These are phyloP conservation scores for Homolaphlyctis polyrhiza DNA, from an alignment of 371 early-diverging fungal species.

Conservation along the genomic window DNA sequence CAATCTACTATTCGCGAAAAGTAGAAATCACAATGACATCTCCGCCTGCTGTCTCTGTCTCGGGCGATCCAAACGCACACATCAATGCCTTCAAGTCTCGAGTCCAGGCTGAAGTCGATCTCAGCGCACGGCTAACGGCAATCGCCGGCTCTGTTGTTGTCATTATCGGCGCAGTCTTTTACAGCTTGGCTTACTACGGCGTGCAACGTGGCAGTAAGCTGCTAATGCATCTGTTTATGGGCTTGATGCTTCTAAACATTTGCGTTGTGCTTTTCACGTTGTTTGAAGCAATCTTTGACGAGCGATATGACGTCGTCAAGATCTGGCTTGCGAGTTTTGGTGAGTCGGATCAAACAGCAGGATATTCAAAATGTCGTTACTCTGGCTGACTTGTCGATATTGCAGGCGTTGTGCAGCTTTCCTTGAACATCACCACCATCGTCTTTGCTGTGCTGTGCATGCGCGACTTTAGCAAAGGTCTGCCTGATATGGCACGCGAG, in stretches of 20 bases:
- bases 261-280: slow-evolving; percentile 8
- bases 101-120: neutral
- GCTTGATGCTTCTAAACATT: neutral
- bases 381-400: slow-evolving; percentile 43
- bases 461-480: slow-evolving; percentile 42
- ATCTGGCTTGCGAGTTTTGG: slow-evolving; percentile 13
- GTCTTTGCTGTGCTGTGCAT: slow-evolving; percentile 33
- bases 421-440: slow-evolving; percentile 35
- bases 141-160: neutral
- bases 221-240: neutral
- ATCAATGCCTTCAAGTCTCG: no score
- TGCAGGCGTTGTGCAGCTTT: slow-evolving; percentile 40
- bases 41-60: no score
- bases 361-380: slow-evolving; percentile 32
- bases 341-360: neutral
- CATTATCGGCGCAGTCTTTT: neutral
- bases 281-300: slow-evolving; percentile 19
- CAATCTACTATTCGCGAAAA: neutral
- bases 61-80: no score
- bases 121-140: neutral
- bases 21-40: neutral
- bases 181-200: neutral
- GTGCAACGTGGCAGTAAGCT: slow-evolving; percentile 1
- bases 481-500: slow-evolving; percentile 19
- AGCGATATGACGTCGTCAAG: slow-evolving; percentile 1